Conservation (phyloP, 2,329 filamentous ascomycete genomes). For the Botrytis medusae region DNA sequence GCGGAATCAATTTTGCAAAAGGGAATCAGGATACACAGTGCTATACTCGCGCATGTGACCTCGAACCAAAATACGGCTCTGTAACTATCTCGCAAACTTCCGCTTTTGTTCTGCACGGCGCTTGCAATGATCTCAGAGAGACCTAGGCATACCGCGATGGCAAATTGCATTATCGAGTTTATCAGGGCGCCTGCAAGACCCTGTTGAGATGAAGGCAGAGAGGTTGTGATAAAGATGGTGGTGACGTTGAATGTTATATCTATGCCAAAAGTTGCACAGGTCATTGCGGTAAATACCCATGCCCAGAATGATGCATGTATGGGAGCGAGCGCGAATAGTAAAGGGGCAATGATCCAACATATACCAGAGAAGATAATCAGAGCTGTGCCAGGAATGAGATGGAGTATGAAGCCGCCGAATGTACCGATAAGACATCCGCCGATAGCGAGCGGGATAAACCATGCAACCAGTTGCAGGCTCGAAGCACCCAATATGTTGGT, state of each 20-base stretch:
- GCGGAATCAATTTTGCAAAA: constrained; percentile 22
- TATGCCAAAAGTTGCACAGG: constrained; percentile 66
- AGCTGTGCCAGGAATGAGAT: constrained; percentile 48
- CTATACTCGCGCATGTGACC: constrained; percentile 11
- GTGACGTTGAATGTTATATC: constrained; percentile 73
- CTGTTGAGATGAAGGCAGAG: constrained; percentile 61
- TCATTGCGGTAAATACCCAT: constrained; percentile 67
- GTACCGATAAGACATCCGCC: constrained; percentile 60
- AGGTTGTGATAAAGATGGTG: constrained; percentile 73
- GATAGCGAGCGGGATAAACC: constrained; percentile 55
- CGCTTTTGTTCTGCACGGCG: background rate
- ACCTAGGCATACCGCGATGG: constrained; percentile 18
- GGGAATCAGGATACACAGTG: constrained; percentile 12
- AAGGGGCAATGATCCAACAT: constrained; percentile 48
- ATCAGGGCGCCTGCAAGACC: constrained; percentile 68
- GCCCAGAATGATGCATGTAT: constrained; percentile 52
- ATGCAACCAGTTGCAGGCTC: constrained; percentile 58
- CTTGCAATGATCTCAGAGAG: constrained; percentile 1
- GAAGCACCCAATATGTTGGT: constrained; percentile 51
- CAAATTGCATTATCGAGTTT: constrained; percentile 43
- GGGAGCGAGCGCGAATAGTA: constrained; percentile 57
- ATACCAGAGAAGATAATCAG: constrained; percentile 51
- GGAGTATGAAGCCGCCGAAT: constrained; percentile 55
- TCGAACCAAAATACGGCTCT: constrained; percentile 21
- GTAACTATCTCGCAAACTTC: constrained; percentile 9